Evolutionary conservation across 2,329 filamentous ascomycete genomes (phyloP), one percentile per base, ranked within the genome.

Genomic region (Aspergillus fijiensis): DNA sequence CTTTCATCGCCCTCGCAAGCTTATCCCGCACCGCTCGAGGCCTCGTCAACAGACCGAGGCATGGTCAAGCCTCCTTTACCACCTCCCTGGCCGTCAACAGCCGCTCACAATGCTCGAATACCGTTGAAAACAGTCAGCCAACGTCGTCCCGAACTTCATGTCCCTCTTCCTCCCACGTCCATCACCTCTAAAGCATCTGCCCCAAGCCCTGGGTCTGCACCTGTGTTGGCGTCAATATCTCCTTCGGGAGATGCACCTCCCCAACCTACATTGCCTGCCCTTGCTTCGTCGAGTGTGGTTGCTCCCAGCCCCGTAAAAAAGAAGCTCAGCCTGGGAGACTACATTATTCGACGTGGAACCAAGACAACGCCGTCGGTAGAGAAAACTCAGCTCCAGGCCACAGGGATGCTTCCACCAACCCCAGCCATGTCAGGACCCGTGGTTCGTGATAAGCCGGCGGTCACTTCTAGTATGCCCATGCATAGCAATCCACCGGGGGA

Each of bases 281-380:
- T 68, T 25, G 64, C 70, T 11, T 65, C 68, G 5, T 66, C 72
- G n/a, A 69, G 68, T 47, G 62, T 74, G 9, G 71, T 76, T 7
- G 76, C 77, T n/a, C 76, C 80, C 27, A 81, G 78, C 64, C 80
- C 80, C 2, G 74, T 77, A 19, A 81, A 81, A 69, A 82, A 82
- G 68, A 82, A 82, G 62, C 72, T 82, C 51, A 82, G 78, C 63
- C 67, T 82, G 21, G 79, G 79, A 49, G 80, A 82, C 63, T 82
- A 82, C 62, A 73, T 81, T 57, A 79, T 73, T 53, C 75, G 76
- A 55, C 73, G 77, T 54, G 74, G 74, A 11, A 77, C 75, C 19
- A 65, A 77, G 49, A 69, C 72, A 14, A 77, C 77, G 0, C 77
- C 77, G 6, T 74, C 74, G 0, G 69, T 71, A 5, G 79, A 81